These are phyloP conservation scores for Fusarium tanahbumbuense DNA, from an alignment of 2,329 filamentous ascomycete genomes.

Conservation along the genomic window DNA sequence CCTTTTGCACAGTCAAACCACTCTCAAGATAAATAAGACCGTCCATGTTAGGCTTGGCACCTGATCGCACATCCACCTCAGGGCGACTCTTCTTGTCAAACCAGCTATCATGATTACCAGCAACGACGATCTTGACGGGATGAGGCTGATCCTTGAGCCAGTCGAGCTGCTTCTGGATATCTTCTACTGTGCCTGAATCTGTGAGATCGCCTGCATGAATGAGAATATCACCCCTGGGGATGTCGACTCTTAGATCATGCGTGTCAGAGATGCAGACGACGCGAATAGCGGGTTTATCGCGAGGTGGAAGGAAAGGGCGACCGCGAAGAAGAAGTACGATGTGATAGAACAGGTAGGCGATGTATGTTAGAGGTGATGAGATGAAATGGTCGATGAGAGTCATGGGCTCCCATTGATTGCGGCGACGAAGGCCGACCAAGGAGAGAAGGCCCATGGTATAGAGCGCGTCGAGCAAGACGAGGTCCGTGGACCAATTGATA, in stretches of 20 bases:
- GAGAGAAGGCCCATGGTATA: constrained; percentile 58
- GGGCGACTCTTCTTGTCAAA: constrained; percentile 76
- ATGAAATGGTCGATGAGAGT: constrained; percentile 72
- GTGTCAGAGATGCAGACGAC: constrained; percentile 94
- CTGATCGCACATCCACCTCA: constrained; percentile 64
- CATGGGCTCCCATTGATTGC: constrained; percentile 60
- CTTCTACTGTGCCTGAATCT: constrained; percentile 74
- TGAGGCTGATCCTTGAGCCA: constrained; percentile 84
- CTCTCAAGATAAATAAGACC: constrained; percentile 82
- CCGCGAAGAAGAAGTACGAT: constrained; percentile 76
- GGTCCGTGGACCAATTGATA: background rate
- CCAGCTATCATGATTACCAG: constrained; percentile 90
- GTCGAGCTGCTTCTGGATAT: constrained; percentile 85
- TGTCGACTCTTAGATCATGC: constrained; percentile 70
- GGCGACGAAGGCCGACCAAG: constrained; percentile 61
- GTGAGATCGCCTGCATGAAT: constrained; percentile 92
- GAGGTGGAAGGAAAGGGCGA: constrained; percentile 68
- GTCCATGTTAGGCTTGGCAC: constrained; percentile 71
- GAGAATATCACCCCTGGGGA: constrained; percentile 84
- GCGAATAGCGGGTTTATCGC: constrained; percentile 68
- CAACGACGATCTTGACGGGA: constrained; percentile 81
- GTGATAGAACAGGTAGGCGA: constrained; percentile 72
- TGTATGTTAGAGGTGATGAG: constrained; percentile 73
- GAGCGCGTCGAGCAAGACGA: background rate
- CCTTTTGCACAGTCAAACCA: constrained; percentile 70